Evolutionary conservation across 441 rosid genomes (phyloP), one percentile per base, ranked within the genome.

Genomic region (Arabidopsis lyrata): DNA sequence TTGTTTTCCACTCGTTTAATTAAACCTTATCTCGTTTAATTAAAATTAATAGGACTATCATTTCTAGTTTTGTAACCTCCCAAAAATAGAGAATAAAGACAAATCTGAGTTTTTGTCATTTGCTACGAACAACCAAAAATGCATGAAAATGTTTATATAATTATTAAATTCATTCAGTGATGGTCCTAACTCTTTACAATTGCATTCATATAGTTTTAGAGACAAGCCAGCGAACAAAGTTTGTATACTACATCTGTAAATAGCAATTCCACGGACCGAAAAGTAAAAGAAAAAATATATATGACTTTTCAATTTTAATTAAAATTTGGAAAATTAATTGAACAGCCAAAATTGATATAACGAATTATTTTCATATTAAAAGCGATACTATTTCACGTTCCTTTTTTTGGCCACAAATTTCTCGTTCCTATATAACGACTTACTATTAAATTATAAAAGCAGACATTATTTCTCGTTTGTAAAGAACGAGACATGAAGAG

Each of bases 201-300:
- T 55, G 59, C 41, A 70, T 76, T 76, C 66, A 29, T 58, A 31
- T 32, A 38, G 66, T 63, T 76, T 76, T 56, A 56, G 60, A 70
- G 61, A 76, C 72, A 70, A 76, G 67, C 66, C 72, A 63, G 66
- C 71, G 9, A 70, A 63, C 41, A 35, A 35, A 68, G 64, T 35
- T 66, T 68, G 74, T 75, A 62, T 69, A 61, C 24, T 60, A 68
- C 70, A 67, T 61, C 64, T 68, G 69, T 68, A 68, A 8, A 75
- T 75, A 47, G 78, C 64, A 68, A 68, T 61, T 68, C 78, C 65
- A 61, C 74, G 44, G 35, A 61, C 57, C 12, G 8, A 1, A 56
- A 56, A 63, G 54, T 63, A 18, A 70, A 16, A 4, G 3, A 29
- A 36, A n/a, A n/a, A 5, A 22, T 8, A 8, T 36, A 27, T 29